phyloP scores from a whole-genome alignment of 176 grass and related monocot genomes.

The Lolium multiflorum region DNA sequence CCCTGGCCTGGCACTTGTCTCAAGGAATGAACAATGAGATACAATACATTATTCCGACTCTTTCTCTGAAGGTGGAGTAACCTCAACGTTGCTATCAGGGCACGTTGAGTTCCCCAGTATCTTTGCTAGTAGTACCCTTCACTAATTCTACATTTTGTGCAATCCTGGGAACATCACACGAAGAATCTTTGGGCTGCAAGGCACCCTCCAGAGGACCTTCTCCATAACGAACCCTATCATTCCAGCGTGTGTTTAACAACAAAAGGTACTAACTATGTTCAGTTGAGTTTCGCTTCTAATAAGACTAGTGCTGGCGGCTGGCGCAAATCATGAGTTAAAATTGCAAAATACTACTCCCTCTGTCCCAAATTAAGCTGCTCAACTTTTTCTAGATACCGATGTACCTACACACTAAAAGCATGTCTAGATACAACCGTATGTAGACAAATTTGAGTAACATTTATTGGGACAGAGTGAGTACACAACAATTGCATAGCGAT shows the following conservation, averaged over 20 bases:
- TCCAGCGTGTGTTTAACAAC: neutral
- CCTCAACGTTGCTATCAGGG: conserved; percentile 50
- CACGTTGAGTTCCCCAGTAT: conserved; percentile 58
- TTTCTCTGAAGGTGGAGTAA: conserved; percentile 37
- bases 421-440: too few species aligned
- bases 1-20: neutral
- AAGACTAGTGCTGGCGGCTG: too few species aligned
- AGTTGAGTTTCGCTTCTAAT: neutral
- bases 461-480: too few species aligned
- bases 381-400: too few species aligned
- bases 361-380: too few species aligned
- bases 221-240: neutral
- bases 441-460: too few species aligned
- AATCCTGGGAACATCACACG: neutral
- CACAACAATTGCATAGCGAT: neutral
- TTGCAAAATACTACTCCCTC: neutral
- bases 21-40: neutral
- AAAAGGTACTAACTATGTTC: neutral
- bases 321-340: neutral
- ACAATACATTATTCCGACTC: neutral
- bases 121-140: conserved; percentile 50
- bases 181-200: neutral
- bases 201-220: neutral
- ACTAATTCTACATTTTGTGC: conserved; percentile 17
- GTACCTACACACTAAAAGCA: too few species aligned